Evolutionary conservation across 192 early-diverging fungal species (phyloP).

Genomic region (Phlyctochytrium arcticum): DNA sequence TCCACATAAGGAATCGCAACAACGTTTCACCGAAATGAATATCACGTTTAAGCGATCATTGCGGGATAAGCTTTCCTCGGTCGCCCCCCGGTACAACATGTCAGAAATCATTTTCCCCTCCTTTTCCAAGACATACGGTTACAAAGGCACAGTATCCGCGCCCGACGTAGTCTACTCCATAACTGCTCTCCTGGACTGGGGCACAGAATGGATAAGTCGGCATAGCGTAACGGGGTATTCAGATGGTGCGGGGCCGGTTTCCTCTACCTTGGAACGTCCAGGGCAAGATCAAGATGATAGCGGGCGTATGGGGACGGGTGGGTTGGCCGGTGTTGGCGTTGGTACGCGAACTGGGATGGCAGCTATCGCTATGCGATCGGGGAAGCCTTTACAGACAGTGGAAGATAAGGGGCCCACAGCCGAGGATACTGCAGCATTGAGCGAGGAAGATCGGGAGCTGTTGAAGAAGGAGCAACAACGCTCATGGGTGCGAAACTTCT

Average conservation of each 20-base stretch:
- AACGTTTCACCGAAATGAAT: conserved; percentile 72
- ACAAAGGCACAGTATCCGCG: conserved; percentile 59
- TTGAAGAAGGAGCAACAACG: conserved; percentile 15
- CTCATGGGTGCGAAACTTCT: conserved; percentile 78
- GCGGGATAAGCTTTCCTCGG: conserved; percentile 52
- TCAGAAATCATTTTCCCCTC: conserved; percentile 71
- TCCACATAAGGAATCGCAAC: conserved; percentile 71
- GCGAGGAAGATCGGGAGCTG: conserved; percentile 19
- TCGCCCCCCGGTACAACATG: conserved; percentile 74
- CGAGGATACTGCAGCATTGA: background rate
- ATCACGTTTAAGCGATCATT: conserved; percentile 52
- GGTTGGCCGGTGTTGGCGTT: conserved; percentile 39
- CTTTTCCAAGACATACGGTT: conserved; percentile 75
- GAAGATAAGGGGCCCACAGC: conserved; percentile 24
- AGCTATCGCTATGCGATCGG: conserved; percentile 27
- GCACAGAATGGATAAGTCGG: conserved; percentile 40
- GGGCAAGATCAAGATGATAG: background rate
- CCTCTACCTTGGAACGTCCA: background rate
- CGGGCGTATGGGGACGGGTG: background rate
- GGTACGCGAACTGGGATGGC: conserved; percentile 42
- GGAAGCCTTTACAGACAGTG: conserved; percentile 9
- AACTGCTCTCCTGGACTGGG: conserved; percentile 66
- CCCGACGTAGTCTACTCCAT: conserved; percentile 79
- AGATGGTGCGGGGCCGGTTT: background rate
- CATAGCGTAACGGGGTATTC: conserved; percentile 4